Percentiles rank a stretch among this genome's conserved stretches.
Evolutionary conservation across 306 rosid genomes (phyloP).

Genomic region (Trifolium dubium): DNA sequence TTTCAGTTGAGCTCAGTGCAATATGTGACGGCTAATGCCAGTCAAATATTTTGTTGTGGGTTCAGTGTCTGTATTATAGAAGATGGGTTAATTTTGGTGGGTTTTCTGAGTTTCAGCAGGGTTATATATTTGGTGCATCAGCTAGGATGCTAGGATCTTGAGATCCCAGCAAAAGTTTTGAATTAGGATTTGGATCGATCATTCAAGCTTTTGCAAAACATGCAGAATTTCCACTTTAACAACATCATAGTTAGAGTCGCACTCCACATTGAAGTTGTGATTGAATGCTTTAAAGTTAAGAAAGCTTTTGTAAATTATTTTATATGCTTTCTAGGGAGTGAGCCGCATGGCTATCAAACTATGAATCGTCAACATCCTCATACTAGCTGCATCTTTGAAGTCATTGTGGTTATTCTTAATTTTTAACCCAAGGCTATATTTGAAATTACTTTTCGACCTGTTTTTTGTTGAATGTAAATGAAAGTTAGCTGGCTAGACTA

Average conservation of each 20-base stretch:
- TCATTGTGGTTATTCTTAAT: conserved; percentile 10
- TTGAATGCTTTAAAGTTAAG: conserved; percentile 25
- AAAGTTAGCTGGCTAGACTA: background rate
- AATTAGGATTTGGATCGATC: background rate
- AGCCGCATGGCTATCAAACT: background rate
- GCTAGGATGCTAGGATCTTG: background rate
- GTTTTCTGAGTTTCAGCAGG: conserved; percentile 30
- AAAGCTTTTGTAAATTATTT: background rate
- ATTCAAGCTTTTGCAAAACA: conserved; percentile 2
- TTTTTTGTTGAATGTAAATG: background rate
- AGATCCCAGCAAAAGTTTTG: conserved; percentile 1
- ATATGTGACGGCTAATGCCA: background rate
- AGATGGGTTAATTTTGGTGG: background rate
- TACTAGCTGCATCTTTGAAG: background rate
- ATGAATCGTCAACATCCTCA: background rate
- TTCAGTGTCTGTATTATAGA: background rate
- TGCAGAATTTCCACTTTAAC: background rate
- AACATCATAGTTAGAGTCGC: conserved; percentile 1
- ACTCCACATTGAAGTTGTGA: background rate
- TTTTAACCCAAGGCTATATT: background rate
- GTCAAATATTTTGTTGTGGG: background rate
- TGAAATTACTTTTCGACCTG: background rate
- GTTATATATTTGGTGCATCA: conserved; percentile 8
- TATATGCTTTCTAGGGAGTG: conserved; percentile 8
- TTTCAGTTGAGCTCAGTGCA: conserved; percentile 13